Evolutionary conservation across 257 asterid species (phyloP).

Genomic region (Solanum gracilifrons): DNA sequence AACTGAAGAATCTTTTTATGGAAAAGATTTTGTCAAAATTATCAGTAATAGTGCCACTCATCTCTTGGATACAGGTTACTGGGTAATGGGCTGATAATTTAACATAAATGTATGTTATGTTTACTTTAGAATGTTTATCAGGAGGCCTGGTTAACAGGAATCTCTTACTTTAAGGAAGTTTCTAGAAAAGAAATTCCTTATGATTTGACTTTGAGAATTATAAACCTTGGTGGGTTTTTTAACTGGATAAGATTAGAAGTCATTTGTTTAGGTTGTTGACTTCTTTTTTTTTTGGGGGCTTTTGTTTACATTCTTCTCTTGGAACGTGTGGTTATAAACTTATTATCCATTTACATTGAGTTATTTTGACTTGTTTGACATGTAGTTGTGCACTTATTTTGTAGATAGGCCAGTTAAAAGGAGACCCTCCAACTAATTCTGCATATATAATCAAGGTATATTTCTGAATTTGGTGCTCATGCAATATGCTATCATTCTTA

Average conservation of each 20-base stretch:
- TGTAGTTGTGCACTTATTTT: slow-evolving; percentile 81
- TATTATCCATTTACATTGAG: slow-evolving; percentile 18
- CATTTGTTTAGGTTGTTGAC: background rate
- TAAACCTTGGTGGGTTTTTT: background rate
- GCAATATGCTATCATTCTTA: background rate
- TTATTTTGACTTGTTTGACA: slow-evolving; percentile 64
- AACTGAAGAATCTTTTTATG: background rate
- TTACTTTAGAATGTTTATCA: background rate
- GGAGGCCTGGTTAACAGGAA: background rate
- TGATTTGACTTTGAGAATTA: background rate
- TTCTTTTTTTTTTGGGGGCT: background rate
- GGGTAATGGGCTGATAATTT: background rate
- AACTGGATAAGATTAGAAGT: background rate
- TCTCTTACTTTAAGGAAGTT: background rate
- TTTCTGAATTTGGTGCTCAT: background rate
- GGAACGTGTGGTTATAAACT: background rate
- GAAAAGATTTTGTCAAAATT: background rate
- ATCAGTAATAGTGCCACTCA: background rate
- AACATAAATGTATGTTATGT: background rate
- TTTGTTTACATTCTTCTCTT: background rate
- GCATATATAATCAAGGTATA: slow-evolving; percentile 75
- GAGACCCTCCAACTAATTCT: slow-evolving; percentile 36
- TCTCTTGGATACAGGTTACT: background rate
- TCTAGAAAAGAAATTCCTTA: background rate
- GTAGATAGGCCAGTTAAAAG: slow-evolving; percentile 49